A percentile compares a stretch with the other conserved stretches of the same genome.
phyloP scores from a whole-genome alignment of 306 rosid genomes.

The Vigna angularis region DNA sequence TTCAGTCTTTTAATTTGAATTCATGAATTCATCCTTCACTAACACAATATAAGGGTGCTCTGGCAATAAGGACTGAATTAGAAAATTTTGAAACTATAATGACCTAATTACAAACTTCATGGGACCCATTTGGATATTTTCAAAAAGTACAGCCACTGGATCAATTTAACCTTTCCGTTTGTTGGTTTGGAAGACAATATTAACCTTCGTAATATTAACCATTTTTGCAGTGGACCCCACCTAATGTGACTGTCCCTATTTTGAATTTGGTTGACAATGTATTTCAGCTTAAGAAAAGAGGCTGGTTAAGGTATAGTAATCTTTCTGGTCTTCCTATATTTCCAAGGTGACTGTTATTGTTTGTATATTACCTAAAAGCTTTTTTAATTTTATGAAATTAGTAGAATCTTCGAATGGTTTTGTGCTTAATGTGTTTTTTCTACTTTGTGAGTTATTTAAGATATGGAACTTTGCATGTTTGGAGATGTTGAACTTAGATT shows the following conservation, averaged over 20 bases:
- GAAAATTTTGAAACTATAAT: not conserved
- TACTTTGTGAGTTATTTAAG: conserved; percentile 13
- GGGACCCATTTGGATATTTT: conserved; percentile 3
- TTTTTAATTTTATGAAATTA: conserved; percentile 16
- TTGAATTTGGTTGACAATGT: conserved; percentile 95
- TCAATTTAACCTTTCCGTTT: conserved; percentile 13
- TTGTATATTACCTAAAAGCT: not conserved
- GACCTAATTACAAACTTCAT: not conserved
- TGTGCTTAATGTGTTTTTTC: not conserved
- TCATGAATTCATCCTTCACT: not conserved
- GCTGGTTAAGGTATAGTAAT: conserved; percentile 92
- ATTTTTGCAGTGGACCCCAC: conserved; percentile 95
- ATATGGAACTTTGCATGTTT: conserved; percentile 19
- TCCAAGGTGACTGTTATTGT: conserved; percentile 3
- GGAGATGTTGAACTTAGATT: not conserved
- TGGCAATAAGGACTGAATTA: not conserved
- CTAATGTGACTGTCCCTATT: conserved; percentile 90
- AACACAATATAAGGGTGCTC: not conserved
- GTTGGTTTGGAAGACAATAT: conserved; percentile 9
- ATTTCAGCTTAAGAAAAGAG: conserved; percentile 97
- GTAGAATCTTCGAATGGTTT: conserved; percentile 4
- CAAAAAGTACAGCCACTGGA: not conserved
- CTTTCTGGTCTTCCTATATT: conserved; percentile 30
- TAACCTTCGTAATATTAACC: conserved; percentile 33
- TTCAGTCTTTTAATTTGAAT: not conserved